A percentile compares a stretch with the other conserved stretches of the same genome.
Evolutionary conservation across 768 basidiomycete genomes (phyloP).

Genomic region (Solioccasus polychromus): DNA sequence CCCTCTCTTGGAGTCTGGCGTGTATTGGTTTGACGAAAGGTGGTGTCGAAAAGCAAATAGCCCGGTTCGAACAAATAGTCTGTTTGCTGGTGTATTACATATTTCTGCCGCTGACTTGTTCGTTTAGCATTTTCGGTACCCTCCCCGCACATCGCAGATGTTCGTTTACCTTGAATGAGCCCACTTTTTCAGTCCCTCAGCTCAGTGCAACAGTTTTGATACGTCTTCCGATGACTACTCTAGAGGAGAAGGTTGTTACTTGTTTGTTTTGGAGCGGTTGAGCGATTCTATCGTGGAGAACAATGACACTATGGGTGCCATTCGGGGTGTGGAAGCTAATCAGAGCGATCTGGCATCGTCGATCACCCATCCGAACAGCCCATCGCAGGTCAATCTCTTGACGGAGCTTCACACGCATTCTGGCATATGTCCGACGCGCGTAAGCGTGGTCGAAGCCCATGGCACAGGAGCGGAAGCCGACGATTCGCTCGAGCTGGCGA

Average conservation of each 20-base stretch:
- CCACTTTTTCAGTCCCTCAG: slow-evolving; percentile 64
- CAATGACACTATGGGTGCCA: slow-evolving; percentile 65
- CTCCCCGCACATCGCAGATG: slow-evolving; percentile 41
- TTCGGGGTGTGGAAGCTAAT: slow-evolving; percentile 68
- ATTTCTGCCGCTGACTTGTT: not conserved
- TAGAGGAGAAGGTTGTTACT: slow-evolving; percentile 65
- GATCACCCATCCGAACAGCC: slow-evolving; percentile 69
- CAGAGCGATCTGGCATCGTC: slow-evolving; percentile 65
- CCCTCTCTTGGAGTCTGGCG: slow-evolving; percentile 46
- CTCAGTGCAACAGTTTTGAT: slow-evolving; percentile 71
- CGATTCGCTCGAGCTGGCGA: slow-evolving; percentile 62
- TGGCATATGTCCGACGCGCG: slow-evolving; percentile 41
- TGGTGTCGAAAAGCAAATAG: slow-evolving; percentile 25
- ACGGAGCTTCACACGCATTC: slow-evolving; percentile 42
- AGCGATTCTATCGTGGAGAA: slow-evolving; percentile 62
- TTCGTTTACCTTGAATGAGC: slow-evolving; percentile 65
- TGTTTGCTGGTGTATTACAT: not conserved
- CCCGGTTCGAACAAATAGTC: slow-evolving; percentile 23
- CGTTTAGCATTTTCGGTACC: slow-evolving; percentile 13
- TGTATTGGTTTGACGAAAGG: slow-evolving; percentile 33
- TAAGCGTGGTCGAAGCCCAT: slow-evolving; percentile 72
- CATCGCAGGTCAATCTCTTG: slow-evolving; percentile 60
- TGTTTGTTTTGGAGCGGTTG: slow-evolving; percentile 72
- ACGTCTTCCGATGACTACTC: slow-evolving; percentile 72
- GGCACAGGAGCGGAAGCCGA: slow-evolving; percentile 74